Conservation (phyloP, 2,329 filamentous ascomycete genomes). For the Neofusicoccum ribis region DNA sequence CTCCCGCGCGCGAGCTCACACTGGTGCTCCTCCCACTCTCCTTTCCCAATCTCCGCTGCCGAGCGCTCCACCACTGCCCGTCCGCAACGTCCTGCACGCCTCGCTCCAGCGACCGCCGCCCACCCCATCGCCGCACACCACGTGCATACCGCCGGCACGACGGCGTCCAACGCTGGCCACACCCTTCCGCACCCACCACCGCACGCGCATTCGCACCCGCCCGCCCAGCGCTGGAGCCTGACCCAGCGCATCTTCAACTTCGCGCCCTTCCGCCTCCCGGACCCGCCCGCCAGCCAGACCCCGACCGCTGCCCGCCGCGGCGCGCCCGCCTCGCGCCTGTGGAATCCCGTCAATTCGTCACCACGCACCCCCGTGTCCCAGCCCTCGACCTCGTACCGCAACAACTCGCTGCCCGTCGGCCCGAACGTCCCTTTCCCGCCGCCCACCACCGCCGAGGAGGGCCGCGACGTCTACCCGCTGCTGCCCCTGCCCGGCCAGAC, state of each 20-base stretch:
- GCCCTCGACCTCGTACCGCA: conserved; percentile 43
- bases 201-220: conserved; percentile 27
- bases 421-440: conserved; percentile 47
- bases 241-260: conserved; percentile 44
- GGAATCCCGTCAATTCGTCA: conserved; percentile 63
- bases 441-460: conserved; percentile 33
- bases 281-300: conserved; percentile 15
- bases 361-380: conserved; percentile 46
- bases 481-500: conserved; percentile 59
- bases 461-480: conserved; percentile 56
- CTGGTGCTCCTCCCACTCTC: not conserved
- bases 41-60: conserved; percentile 15
- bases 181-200: conserved; percentile 30
- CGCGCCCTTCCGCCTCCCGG: conserved; percentile 31
- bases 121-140: conserved; percentile 10
- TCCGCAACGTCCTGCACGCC: not conserved
- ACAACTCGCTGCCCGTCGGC: conserved; percentile 23
- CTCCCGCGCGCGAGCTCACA: not conserved
- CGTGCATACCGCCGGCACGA: conserved; percentile 21
- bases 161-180: conserved; percentile 25
- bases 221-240: conserved; percentile 38
- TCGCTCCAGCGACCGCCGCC: not conserved
- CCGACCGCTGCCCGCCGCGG: conserved; percentile 27
- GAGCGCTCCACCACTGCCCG: conserved; percentile 8
- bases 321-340: conserved; percentile 53